These are phyloP conservation scores for Spatholobus suberectus DNA, from an alignment of 306 rosid genomes.

Conservation along the genomic window DNA sequence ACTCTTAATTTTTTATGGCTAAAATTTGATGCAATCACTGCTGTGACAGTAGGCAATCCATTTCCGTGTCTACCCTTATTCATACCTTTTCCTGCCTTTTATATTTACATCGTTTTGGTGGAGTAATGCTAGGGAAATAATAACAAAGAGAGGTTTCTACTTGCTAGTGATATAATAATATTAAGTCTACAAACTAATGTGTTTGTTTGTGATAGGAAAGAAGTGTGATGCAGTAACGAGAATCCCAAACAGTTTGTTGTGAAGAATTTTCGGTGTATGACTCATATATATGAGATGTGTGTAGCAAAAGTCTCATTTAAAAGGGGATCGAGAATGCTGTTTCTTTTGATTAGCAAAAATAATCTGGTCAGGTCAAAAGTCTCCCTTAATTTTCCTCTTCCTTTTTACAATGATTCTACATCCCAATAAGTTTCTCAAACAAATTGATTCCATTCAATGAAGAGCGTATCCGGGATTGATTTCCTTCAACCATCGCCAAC, in stretches of 20 bases:
- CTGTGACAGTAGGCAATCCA: too few relatives aligned
- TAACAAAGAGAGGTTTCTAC: too few relatives aligned
- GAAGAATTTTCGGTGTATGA: neutral
- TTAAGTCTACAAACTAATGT: too few relatives aligned
- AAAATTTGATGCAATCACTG: too few relatives aligned
- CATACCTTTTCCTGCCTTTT: neutral
- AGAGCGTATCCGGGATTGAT: neutral
- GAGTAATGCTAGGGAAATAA: neutral
- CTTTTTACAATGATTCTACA: neutral
- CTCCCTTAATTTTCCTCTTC: neutral
- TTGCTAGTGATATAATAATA: too few relatives aligned
- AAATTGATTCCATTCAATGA: neutral
- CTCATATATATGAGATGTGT: neutral
- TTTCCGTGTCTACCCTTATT: too few relatives aligned
- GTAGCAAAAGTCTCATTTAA: neutral
- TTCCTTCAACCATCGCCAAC: neutral
- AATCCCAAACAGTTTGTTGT: neutral
- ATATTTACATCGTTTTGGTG: neutral
- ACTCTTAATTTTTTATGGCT: too few relatives aligned
- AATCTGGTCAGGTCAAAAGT: neutral
- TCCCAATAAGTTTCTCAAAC: constrained; percentile 10
- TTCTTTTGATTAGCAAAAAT: neutral
- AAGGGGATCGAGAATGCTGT: neutral
- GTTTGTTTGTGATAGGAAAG: neutral
- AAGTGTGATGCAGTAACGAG: neutral